Percentiles rank a stretch among this genome's conserved stretches.
phyloP scores from a whole-genome alignment of 1,284 basidiomycete species.

The Sporisorium iseilematis-ciliati region DNA sequence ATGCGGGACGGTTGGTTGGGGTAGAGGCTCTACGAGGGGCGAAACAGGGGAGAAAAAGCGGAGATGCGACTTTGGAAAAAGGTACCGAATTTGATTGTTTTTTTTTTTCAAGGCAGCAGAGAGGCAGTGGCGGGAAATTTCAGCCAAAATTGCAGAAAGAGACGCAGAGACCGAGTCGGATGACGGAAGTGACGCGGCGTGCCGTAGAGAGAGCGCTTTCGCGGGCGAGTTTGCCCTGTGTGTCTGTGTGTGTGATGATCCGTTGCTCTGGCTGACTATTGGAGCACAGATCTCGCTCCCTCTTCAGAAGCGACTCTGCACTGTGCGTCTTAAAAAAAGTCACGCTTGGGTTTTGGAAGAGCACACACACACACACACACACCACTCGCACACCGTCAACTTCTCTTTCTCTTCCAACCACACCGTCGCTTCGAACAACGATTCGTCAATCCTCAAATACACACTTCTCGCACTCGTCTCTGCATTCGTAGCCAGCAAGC shows the following conservation, averaged over 20 bases:
- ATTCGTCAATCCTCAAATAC: background rate
- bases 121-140: background rate
- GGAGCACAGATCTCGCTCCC: background rate
- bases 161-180: slow-evolving; percentile 9
- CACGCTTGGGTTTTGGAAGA: background rate
- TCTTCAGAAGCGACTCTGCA: background rate
- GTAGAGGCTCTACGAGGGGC: background rate
- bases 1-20: too few species aligned
- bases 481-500: background rate
- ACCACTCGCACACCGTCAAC: background rate
- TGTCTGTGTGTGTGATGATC: too few species aligned
- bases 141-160: background rate
- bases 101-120: background rate
- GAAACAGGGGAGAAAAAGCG: slow-evolving; percentile 3
- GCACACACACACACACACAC: background rate
- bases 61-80: background rate
- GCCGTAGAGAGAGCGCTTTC: background rate
- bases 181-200: slow-evolving; percentile 21
- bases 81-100: background rate
- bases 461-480: too few species aligned
- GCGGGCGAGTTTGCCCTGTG: background rate
- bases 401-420: background rate
- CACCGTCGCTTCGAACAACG: background rate
- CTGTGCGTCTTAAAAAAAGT: slow-evolving; percentile 7
- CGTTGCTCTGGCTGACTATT: slow-evolving; percentile 1